Evolutionary conservation across 257 asterid species (phyloP), one percentile per base, ranked within the genome.

Genomic region (Jacaranda mimosifolia): DNA sequence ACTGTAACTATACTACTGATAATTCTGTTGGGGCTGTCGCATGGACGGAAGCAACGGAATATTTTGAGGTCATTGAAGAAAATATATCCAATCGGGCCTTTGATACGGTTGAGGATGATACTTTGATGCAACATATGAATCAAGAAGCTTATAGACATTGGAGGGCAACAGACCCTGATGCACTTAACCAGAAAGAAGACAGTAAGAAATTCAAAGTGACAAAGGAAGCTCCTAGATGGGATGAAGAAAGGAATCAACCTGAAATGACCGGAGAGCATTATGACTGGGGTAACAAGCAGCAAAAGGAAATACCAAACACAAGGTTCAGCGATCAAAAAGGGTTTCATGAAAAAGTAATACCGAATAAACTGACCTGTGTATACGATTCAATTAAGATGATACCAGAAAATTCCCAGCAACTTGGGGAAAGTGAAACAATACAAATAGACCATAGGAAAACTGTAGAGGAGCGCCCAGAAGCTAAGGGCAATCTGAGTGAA

Each of bases 11-110:
- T 62, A 71, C 70, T 65, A 67, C 78, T 40, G 85, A 79, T 76
- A 81, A 76, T 58, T 72, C 80, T 78, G 70, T 62, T 21, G 79
- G 77, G 32, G 74, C 69, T 78, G 88, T 81, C 80, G 89, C 91
- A 63, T 89, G 98, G 97, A 86, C 82, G 84, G 94, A 88, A 82
- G 90, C 65, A 68, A 80, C 79, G 0, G 94, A 79, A 77, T 92
- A 80, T 81, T 87, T 88, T 83, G 97, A 92, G 92, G 92, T 89
- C 74, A 77, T 81, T 69, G 94, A 87, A 75, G 81, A 88, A 17
- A 89, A 79, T 78, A 53, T 77, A 21, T 76, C 85, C 73, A 55
- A 68, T 52, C 71, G 53, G 73, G 56, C 74, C 39, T 70, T 81
- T 68, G 82, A 82, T 81, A 74, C 76, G 55, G 74, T 72, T 13